Evolutionary conservation across 805 yeast species (phyloP).

Genomic region (Lipomyces chichibuensis): DNA sequence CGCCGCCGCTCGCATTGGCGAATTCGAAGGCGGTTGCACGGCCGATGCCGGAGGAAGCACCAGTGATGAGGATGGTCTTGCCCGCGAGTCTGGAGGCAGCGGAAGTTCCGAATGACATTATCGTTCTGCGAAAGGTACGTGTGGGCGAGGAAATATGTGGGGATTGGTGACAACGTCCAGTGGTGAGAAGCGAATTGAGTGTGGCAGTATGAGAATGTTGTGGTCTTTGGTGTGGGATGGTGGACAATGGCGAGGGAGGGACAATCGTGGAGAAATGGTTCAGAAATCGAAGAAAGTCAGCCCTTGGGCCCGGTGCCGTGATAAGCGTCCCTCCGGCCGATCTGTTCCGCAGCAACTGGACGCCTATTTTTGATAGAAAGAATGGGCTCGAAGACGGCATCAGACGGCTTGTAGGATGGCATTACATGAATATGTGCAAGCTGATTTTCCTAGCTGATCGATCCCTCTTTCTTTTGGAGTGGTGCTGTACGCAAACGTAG

Average conservation of each 20-base stretch:
- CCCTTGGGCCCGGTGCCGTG: not conserved
- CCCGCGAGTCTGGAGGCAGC: slow-evolving; percentile 82
- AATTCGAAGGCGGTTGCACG: slow-evolving; percentile 87
- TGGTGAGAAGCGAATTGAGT: slow-evolving; percentile 1
- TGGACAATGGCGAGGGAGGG: not conserved
- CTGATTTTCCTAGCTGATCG: not conserved
- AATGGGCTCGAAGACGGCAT: not conserved
- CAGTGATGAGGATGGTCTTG: slow-evolving; percentile 82
- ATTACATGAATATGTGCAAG: not conserved
- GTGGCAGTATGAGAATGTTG: not conserved
- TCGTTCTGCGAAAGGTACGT: not conserved
- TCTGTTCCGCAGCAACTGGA: not conserved
- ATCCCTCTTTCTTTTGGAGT: not conserved
- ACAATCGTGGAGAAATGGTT: not conserved
- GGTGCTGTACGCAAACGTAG: not conserved
- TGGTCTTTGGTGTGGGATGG: not conserved
- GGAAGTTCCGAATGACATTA: slow-evolving; percentile 60
- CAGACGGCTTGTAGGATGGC: not conserved
- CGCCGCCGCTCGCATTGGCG: slow-evolving; percentile 74
- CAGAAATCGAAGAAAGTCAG: not conserved
- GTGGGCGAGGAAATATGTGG: not conserved
- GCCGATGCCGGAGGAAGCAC: slow-evolving; percentile 96
- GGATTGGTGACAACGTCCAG: not conserved
- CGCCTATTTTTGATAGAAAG: not conserved
- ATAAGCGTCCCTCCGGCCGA: not conserved